phyloP scores from a whole-genome alignment of 495 filamentous ascomycete genomes.

The Annulohypoxylon bovei region DNA sequence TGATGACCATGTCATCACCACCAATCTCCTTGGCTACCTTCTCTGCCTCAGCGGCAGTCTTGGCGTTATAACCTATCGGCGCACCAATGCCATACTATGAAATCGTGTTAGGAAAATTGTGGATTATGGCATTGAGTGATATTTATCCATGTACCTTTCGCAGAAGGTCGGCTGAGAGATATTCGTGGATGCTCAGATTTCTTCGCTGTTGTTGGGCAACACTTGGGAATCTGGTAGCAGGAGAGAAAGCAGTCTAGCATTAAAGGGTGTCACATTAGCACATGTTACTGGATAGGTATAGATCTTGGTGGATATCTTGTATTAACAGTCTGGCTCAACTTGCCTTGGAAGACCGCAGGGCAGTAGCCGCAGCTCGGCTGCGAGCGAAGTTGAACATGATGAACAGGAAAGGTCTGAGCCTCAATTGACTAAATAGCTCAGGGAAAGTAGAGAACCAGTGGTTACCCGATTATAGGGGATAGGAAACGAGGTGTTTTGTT shows the following conservation, averaged over 20 bases:
- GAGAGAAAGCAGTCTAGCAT: slow-evolving; percentile 47
- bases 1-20: slow-evolving; percentile 98
- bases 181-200: slow-evolving; percentile 95
- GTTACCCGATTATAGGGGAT: slow-evolving; percentile 9
- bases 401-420: slow-evolving; percentile 15
- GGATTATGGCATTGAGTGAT: slow-evolving; percentile 33
- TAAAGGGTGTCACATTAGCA: slow-evolving; percentile 9
- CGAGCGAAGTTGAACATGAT: slow-evolving; percentile 60
- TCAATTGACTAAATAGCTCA: slow-evolving; percentile 36
- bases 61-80: slow-evolving; percentile 86
- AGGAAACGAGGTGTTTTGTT: slow-evolving; percentile 31
- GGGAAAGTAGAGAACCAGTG: slow-evolving; percentile 27
- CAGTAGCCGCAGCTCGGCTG: slow-evolving; percentile 59
- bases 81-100: slow-evolving; percentile 91
- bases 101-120: slow-evolving; percentile 40
- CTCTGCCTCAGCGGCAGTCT: slow-evolving; percentile 86
- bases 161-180: slow-evolving; percentile 89
- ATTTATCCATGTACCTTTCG: slow-evolving; percentile 69
- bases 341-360: slow-evolving; percentile 60
- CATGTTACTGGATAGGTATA: not conserved
- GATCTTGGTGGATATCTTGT: not conserved
- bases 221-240: slow-evolving; percentile 56
- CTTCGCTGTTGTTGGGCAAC: slow-evolving; percentile 73
- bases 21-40: slow-evolving; percentile 87
- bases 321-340: slow-evolving; percentile 22